Conservation (phyloP, 2,329 filamentous ascomycete genomes). For the Meredithiella fracta region DNA sequence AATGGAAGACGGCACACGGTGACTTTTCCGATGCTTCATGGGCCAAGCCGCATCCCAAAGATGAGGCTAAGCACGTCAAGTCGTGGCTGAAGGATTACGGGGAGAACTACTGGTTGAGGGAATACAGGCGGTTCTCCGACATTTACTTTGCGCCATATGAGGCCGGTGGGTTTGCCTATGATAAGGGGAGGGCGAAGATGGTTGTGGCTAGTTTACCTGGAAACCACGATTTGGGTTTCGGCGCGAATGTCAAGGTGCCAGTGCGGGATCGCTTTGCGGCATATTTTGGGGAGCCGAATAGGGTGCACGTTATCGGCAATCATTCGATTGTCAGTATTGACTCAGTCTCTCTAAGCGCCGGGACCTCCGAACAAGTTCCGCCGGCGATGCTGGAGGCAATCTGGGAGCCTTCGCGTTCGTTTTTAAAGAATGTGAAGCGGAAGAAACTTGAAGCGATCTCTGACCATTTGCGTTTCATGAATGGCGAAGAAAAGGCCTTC, state of each 20-base stretch:
- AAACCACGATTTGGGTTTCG: slow-evolving; percentile 91
- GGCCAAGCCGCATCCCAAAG: slow-evolving; percentile 33
- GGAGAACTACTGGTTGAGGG: slow-evolving; percentile 67
- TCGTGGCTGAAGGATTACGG: slow-evolving; percentile 61
- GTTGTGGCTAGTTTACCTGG: slow-evolving; percentile 76
- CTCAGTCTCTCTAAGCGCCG: slow-evolving; percentile 70
- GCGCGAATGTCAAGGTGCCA: slow-evolving; percentile 61
- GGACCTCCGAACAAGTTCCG: slow-evolving; percentile 33
- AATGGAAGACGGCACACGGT: slow-evolving; percentile 65
- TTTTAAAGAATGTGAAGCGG: slow-evolving; percentile 50
- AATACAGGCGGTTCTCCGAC: slow-evolving; percentile 71
- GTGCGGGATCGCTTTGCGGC: slow-evolving; percentile 71
- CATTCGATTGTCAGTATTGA: slow-evolving; percentile 92
- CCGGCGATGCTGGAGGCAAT: slow-evolving; percentile 42
- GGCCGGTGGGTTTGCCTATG: slow-evolving; percentile 35
- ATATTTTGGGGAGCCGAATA: slow-evolving; percentile 83
- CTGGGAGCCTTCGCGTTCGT: slow-evolving; percentile 60
- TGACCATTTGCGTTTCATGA: slow-evolving; percentile 49
- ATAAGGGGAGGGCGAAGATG: slow-evolving; percentile 52
- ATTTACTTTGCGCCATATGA: slow-evolving; percentile 51
- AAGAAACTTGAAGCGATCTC: slow-evolving; percentile 51
- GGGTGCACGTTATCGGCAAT: slow-evolving; percentile 81
- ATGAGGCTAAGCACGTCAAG: slow-evolving; percentile 40
- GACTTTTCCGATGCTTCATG: slow-evolving; percentile 43
- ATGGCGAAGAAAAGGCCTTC: slow-evolving; percentile 37